Evolutionary conservation across 306 rosid species (phyloP), one percentile per base, ranked within the genome.

Genomic region (Chamaecrista fasciculata): DNA sequence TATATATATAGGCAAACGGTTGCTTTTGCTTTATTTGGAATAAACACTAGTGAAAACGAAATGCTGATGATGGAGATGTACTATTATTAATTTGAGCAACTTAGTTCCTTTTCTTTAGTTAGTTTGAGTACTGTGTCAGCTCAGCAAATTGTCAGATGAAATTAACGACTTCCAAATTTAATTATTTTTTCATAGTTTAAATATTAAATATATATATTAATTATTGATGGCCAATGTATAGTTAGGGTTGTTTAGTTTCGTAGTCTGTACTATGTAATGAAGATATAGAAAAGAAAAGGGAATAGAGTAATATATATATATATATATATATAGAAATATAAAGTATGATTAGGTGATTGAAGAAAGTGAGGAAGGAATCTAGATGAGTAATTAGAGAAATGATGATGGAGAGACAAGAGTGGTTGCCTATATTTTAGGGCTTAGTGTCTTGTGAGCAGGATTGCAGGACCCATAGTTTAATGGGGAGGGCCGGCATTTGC

Each of bases 391-490:
- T 70, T 43, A 20, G 10, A 26, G 4, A 56, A 57, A 57, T 70
- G 10, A 18, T 43, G 57, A 10, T 15, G 56, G 4, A 7, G 18
- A 39, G 52, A 37, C 64, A 57, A 16, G 12, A 42, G 31, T 55
- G 16, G 26, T 28, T 55, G 61, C 69, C 61, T 49, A 48, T 12
- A 21, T 60, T 61, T 48, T 46, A 71, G 62, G 43, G 71, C 26
- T 60, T n/a, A 15, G 40, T 71, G 49, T 71, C 18, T 21, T 16
- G 36, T n/a, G 21, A 33, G 60, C 23, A 71, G 68, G 76, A 46
- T 68, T 68, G 60, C 23, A 71, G 68, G 76, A 46, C 76, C 76
- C 67, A 46, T 44, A 11, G 18, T 11, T 40, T 69, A 21, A 11
- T 56, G 56, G 40, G 66, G 16, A 57, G 44, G 58, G 33, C 67